Evolutionary conservation across 1,139 yeast genomes (phyloP).

Genomic region (Williopsis jadinii): DNA sequence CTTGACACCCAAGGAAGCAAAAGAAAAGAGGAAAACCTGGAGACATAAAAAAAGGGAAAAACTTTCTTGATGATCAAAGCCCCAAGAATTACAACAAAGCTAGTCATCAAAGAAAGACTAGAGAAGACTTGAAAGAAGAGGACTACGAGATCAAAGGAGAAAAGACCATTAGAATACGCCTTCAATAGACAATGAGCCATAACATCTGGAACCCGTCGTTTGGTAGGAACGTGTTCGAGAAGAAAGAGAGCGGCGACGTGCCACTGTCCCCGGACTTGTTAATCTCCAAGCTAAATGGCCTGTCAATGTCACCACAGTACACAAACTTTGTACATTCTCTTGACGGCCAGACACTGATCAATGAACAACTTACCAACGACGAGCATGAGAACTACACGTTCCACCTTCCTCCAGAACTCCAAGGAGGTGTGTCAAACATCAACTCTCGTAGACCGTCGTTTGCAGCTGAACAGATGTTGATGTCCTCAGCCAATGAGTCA

Average conservation of each 20-base stretch:
- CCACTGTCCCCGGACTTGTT: constrained; percentile 10
- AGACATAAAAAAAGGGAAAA: too few species aligned
- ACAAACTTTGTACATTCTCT: constrained; percentile 5
- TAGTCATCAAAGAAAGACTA: too few species aligned
- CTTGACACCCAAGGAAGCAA: too few species aligned
- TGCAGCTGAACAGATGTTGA: constrained; percentile 42
- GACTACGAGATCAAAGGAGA: too few species aligned
- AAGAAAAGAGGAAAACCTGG: too few species aligned
- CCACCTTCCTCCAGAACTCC: constrained; percentile 50
- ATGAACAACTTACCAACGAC: constrained; percentile 1
- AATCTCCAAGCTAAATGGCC: constrained; percentile 8
- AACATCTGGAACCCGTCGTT: constrained; percentile 8
- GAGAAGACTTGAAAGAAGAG: too few species aligned
- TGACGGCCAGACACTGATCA: constrained; percentile 2
- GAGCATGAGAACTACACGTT: constrained; percentile 23
- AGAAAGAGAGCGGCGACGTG: neutral
- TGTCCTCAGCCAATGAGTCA: constrained; percentile 7
- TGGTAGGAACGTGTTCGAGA: too few species aligned
- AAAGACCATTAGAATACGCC: too few species aligned
- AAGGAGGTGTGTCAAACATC: constrained; percentile 57
- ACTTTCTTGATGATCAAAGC: too few species aligned
- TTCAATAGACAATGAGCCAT: constrained; percentile 4
- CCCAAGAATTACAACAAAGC: too few species aligned
- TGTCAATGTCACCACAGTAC: constrained; percentile 7
- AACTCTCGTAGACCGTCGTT: constrained; percentile 59